Percentiles rank a stretch among this genome's conserved stretches.
phyloP scores from a whole-genome alignment of 495 filamentous ascomycete genomes.

The Penicillium macrosclerotiorum region DNA sequence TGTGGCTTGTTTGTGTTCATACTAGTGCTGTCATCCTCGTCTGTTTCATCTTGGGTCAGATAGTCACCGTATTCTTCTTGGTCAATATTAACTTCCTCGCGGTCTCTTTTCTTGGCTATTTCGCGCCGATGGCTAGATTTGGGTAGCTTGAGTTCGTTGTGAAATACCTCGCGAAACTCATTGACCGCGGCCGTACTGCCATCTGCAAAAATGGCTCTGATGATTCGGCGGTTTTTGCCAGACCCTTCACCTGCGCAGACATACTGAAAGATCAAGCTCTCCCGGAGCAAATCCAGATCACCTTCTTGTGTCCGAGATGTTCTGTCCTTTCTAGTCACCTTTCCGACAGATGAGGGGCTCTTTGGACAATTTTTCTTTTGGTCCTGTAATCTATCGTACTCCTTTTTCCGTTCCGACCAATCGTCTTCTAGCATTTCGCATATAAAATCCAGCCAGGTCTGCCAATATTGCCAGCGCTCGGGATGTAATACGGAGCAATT shows the following conservation, averaged over 20 bases:
- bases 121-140: conserved; percentile 19
- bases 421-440: conserved; percentile 75
- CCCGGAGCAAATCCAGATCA: conserved; percentile 34
- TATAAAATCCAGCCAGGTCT: conserved; percentile 76
- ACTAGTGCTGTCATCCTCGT: conserved; percentile 32
- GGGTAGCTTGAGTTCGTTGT: conserved; percentile 52
- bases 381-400: conserved; percentile 16
- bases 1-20: conserved; percentile 7
- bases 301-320: conserved; percentile 16
- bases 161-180: conserved; percentile 62
- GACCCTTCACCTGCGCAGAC: conserved; percentile 34
- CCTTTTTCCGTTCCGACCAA: conserved; percentile 54
- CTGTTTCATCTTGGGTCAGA: conserved; percentile 41
- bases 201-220: conserved; percentile 65
- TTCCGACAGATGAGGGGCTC: conserved; percentile 1
- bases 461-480: conserved; percentile 79
- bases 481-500: conserved; percentile 76
- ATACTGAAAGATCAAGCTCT: conserved; percentile 58
- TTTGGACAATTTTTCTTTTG: conserved; percentile 11
- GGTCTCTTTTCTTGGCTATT: conserved; percentile 38
- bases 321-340: conserved; percentile 11
- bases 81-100: conserved; percentile 58
- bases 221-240: conserved; percentile 49
- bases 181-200: conserved; percentile 43
- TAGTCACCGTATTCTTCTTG: conserved; percentile 59